Evolutionary conservation across 179 eudicot genomes (phyloP), one percentile per base, ranked within the genome.

Genomic region (Spergularia azorica): DNA sequence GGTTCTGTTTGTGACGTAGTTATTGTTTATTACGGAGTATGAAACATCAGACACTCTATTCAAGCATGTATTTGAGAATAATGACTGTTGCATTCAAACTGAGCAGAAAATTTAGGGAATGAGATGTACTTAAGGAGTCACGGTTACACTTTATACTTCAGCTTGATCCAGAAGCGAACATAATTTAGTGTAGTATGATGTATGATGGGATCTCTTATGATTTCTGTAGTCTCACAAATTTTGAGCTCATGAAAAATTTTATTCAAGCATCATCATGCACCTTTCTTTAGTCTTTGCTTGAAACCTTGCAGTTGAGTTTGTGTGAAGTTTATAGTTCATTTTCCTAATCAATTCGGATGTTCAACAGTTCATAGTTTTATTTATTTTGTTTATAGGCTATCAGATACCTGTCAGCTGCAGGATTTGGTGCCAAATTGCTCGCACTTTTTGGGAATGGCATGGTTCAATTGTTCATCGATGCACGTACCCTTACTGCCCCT

Each of bases 341-440:
- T 75, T 66, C n/a, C 50, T 18, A 6, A 52, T 6, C 7, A 17
- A 21, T 15, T 41, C 72, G 72, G 56, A 59, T 80, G 69, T 39
- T 62, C 74, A 39, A 12, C 61, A 36, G 67, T 64, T 80, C 81
- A 88, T 82, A 79, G 16, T 50, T 70, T 73, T 51, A 43, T 39
- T 64, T 41, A 66, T 83, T 64, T 75, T 87, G 77, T 80, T 57
- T 83, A 79, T 84, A 95, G 99, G 94, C 97, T 71, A 90, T 91
- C 69, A 88, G 86, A 79, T 84, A 84, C 88, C 95, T 95, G 79
- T 95, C 99, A 13, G 97, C 93, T 75, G 97, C 97, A 77, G 99
- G 99, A 87, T 95, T 95, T 86, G 99, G 99, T 80, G 95, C 99
- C 73, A 91, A 91, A 85, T 85, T 95, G 88, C 92, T 95, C 60